Base-by-base conservation (phyloP, 495 filamentous ascomycete genomes). In the Collariella sp. region DNA sequence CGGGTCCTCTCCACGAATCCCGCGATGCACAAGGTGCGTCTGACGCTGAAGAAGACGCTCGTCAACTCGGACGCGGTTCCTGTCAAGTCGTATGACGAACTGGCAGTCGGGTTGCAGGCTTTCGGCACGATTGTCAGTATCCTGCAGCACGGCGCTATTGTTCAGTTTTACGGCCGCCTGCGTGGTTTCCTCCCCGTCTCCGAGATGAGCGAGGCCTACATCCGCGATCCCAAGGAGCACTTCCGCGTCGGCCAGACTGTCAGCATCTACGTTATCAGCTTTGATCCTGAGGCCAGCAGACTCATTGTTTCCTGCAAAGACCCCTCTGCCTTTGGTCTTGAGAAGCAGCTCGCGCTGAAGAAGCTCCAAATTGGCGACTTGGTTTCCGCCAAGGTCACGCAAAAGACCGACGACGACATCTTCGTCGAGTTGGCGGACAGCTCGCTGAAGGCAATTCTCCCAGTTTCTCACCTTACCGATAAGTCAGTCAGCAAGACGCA, bases 141-240 rank as follows among this genome's bases (percentile, higher is more conserved):
- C 12, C 71, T 89, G 41, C 64, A 76, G 19, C 79, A 81, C 57
- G 94, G 93, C 53, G 93, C 91, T 12, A 80, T 94, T 19, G 87
- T 97, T 46, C 90, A 96, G 60, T 98, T 96, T 73, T 97, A 91
- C 62, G 88, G 89, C 20, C 68, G 75, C 9, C 71, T 96, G 36
- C 79, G 81, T 44, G 94, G 83, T 11, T 97, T 91, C 70, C 78
- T 98, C 51, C 91, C 93, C 1, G 82, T 94, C 2, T 86, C 87
- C 3, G 91, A 98, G 65, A 97, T 98, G 94, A 96, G 91, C 66
- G 94, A 96, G 64, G 87, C 90, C 13, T 96, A 83, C 67, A 96
- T 98, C 59, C 79, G 86, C 61, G 86, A 96, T 62, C 89, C 91
- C 7, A 80, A 77, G 40, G 81, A 93, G 61, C 91, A 98, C 65